Evolutionary conservation across 495 filamentous ascomycete genomes (phyloP), one percentile per base, ranked within the genome.

Genomic region (Daldinia caldariorum): DNA sequence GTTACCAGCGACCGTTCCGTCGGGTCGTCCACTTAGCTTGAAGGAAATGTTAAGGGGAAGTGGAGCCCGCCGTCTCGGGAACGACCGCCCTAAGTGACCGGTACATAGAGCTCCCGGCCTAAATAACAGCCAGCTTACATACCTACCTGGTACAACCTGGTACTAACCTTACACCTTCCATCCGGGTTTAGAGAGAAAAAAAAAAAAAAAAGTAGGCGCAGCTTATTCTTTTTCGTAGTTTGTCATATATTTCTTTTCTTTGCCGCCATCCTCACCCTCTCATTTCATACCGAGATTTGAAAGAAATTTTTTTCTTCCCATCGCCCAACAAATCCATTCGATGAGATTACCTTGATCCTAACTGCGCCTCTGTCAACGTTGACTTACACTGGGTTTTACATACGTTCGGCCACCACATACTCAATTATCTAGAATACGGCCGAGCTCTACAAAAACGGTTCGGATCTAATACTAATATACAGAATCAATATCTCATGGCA

Each of bases 1-100:
- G 54, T 66, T 72, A 60, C 69, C 69, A 72, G 64, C 39, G 69
- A 72, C 69, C 69, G 43, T 65, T 49, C 69, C 56, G 60, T 64
- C 64, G 69, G 69, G 64, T 72, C 69, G 47, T n/a, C 61, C 55
- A 68, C 16, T 71, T 43, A 71, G 37, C 53, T 18, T 22, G 22
- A 35, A 62, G 63, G 59, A 58, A 61, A 62, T 31, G 43, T 49
- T n/a, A 41, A 65, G 32, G 53, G 60, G 56, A 67, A 63, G 58
- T 61, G 64, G 69, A 47, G 43, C n/a, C 39, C 12, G 10, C 49
- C 35, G 60, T 65, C 55, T 72, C 69, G 69, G 69, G 69, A 72
- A 53, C 60, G 69, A 72, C 69, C 69, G 69, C 64, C 60, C 31
- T 69, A 64, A 47, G 31, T 49, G 20, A n/a, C 16, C 14, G 16